phyloP scores from a whole-genome alignment of 805 yeast species.

The Lipomyces kockii region DNA sequence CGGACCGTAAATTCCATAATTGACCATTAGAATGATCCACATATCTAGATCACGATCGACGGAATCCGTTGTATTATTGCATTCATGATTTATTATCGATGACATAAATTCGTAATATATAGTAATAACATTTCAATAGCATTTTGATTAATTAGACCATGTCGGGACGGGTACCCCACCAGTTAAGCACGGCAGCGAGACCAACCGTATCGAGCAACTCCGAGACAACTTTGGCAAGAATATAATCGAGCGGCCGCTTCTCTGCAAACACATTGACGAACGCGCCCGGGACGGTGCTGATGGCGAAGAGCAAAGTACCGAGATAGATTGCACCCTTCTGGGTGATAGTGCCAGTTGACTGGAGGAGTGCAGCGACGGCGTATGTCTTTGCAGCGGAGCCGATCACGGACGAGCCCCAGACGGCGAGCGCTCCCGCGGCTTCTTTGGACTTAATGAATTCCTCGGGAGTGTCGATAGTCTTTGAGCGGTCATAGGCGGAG shows the following conservation, averaged over 20 bases:
- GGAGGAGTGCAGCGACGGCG: conserved; percentile 49
- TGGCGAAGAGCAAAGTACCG: conserved; percentile 48
- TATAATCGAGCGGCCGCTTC: conserved; percentile 45
- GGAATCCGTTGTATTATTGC: background rate
- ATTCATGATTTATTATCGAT: background rate
- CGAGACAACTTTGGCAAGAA: conserved; percentile 44
- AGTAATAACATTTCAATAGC: background rate
- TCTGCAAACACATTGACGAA: conserved; percentile 44
- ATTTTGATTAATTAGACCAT: conserved; percentile 11
- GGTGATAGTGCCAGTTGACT: conserved; percentile 47
- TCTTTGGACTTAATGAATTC: conserved; percentile 47
- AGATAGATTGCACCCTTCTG: conserved; percentile 49
- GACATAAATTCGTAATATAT: background rate
- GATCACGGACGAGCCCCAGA: conserved; percentile 45
- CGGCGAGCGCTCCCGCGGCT: conserved; percentile 46
- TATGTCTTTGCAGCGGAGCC: conserved; percentile 49
- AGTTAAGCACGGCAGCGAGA: conserved; percentile 47
- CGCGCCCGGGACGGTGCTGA: conserved; percentile 46
- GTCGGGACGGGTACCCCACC: conserved; percentile 46
- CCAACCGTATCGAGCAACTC: conserved; percentile 51
- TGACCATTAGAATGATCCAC: background rate
- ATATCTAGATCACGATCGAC: background rate
- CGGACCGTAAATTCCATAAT: background rate
- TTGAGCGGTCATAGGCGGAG: conserved; percentile 48
- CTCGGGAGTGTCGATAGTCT: conserved; percentile 44